These are phyloP conservation scores for Penicillium tannophilum DNA, from an alignment of 495 filamentous ascomycete species.

Conservation along the genomic window DNA sequence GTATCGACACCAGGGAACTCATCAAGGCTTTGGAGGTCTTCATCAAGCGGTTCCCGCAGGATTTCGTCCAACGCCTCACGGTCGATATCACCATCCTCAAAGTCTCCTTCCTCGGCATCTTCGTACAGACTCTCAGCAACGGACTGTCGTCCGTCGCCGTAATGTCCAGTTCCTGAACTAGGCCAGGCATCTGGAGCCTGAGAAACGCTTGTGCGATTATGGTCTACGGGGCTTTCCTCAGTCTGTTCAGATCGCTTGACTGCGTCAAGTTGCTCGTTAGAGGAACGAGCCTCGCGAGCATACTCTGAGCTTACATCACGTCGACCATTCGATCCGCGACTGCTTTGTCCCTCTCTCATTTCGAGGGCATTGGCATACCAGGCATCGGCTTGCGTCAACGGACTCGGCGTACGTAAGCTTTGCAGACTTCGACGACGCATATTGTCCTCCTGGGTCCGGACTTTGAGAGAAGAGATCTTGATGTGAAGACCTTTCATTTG, in stretches of 20 bases:
- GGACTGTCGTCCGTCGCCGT: conserved; percentile 40
- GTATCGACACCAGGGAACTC: conserved; percentile 24
- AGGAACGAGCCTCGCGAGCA: conserved; percentile 13
- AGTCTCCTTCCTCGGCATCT: conserved; percentile 55
- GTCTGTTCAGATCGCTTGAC: conserved; percentile 4
- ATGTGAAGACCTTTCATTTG: conserved; percentile 95
- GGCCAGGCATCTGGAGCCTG: conserved; percentile 14
- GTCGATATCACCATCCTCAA: conserved; percentile 54
- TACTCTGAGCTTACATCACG: conserved; percentile 26
- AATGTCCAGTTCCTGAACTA: conserved; percentile 12
- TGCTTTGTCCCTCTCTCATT: conserved; percentile 32
- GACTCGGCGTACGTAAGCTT: conserved; percentile 80
- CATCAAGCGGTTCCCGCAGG: conserved; percentile 45
- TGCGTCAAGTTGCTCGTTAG: conserved; percentile 9
- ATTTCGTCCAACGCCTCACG: conserved; percentile 50
- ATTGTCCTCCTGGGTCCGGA: conserved; percentile 80
- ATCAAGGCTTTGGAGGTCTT: conserved; percentile 33
- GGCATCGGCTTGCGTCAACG: conserved; percentile 76
- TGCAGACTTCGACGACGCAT: conserved; percentile 82
- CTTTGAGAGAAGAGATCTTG: conserved; percentile 81
- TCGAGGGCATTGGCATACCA: conserved; percentile 66
- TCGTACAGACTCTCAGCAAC: conserved; percentile 58
- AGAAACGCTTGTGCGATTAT: background rate
- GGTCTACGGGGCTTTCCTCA: conserved; percentile 15
- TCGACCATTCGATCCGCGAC: conserved; percentile 25